Percentiles rank a stretch among this genome's conserved stretches.
phyloP scores from a whole-genome alignment of 768 basidiomycete species.

The button mushroom (Agaricus bisporus) region DNA sequence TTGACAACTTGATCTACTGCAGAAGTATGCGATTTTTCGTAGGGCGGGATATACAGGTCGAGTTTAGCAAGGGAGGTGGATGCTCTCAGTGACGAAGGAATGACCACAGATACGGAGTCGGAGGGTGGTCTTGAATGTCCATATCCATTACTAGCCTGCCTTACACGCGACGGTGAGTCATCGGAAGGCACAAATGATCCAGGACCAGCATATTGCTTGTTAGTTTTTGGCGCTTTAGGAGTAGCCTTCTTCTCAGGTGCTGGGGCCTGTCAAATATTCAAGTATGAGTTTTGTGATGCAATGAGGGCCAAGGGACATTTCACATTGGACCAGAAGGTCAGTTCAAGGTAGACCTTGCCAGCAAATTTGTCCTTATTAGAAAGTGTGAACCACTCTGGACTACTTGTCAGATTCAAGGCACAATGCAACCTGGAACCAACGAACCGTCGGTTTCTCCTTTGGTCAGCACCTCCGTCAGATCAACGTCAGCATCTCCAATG shows the following conservation, averaged over 20 bases:
- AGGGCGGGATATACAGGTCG: slow-evolving; percentile 70
- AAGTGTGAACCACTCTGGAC: slow-evolving; percentile 88
- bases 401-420: neutral
- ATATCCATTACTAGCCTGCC: slow-evolving; percentile 26
- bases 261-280: slow-evolving; percentile 47
- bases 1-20: slow-evolving; percentile 51
- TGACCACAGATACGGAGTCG: slow-evolving; percentile 28
- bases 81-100: slow-evolving; percentile 55
- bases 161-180: slow-evolving; percentile 26
- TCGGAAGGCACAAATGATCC: slow-evolving; percentile 65
- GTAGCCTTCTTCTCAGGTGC: slow-evolving; percentile 65
- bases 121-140: slow-evolving; percentile 34
- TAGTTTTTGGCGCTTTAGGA: slow-evolving; percentile 41
- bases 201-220: slow-evolving; percentile 70
- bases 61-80: slow-evolving; percentile 57
- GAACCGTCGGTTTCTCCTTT: slow-evolving; percentile 96
- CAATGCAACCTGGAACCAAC: slow-evolving; percentile 19
- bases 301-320: neutral
- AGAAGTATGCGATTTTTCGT: slow-evolving; percentile 47
- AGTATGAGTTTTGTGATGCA: slow-evolving; percentile 1
- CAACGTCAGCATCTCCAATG: slow-evolving; percentile 87
- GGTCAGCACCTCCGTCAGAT: slow-evolving; percentile 84
- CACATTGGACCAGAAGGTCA: slow-evolving; percentile 96
- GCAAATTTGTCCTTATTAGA: slow-evolving; percentile 88
- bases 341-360: slow-evolving; percentile 92